A percentile compares a stretch with the other conserved stretches of the same genome.
Evolutionary conservation across 1,284 basidiomycete species (phyloP).

Genomic region (Caloboletus firmus): DNA sequence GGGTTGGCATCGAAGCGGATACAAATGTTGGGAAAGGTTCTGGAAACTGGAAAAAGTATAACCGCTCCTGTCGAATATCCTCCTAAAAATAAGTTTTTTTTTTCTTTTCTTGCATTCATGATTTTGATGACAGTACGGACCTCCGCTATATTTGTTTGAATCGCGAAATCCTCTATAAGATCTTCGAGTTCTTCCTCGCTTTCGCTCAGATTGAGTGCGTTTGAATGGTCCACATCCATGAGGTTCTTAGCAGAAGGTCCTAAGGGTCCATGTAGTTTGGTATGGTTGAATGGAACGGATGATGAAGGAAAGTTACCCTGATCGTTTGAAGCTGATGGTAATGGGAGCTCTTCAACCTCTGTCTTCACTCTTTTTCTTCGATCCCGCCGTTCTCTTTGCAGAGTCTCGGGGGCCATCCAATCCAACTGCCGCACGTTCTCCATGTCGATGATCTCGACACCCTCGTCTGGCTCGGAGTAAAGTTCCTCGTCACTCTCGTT

Average conservation of each 20-base stretch:
- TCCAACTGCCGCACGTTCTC: conserved; percentile 78
- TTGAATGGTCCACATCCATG: conserved; percentile 58
- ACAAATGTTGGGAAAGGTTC: conserved; percentile 81
- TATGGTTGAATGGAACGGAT: not conserved
- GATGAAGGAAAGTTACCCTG: conserved; percentile 36
- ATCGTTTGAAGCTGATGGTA: conserved; percentile 25
- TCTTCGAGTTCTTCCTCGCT: conserved; percentile 85
- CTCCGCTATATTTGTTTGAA: conserved; percentile 40
- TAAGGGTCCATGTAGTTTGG: conserved; percentile 11
- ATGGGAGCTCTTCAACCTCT: conserved; percentile 45
- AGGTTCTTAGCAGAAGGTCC: conserved; percentile 39
- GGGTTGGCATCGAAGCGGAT: conserved; percentile 27
- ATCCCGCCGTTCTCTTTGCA: conserved; percentile 57
- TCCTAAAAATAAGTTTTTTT: conserved; percentile 32
- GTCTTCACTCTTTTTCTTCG: conserved; percentile 45
- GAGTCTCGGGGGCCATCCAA: conserved; percentile 84
- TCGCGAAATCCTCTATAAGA: conserved; percentile 78
- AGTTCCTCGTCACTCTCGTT: conserved; percentile 58
- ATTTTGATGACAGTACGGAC: conserved; percentile 32
- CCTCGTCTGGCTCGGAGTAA: conserved; percentile 88
- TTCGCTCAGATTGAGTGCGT: conserved; percentile 80
- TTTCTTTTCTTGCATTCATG: not conserved
- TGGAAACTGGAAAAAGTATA: conserved; percentile 95
- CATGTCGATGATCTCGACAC: conserved; percentile 87
- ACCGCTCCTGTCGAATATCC: conserved; percentile 56